Evolutionary conservation across 495 filamentous ascomycete species (phyloP).

Genomic region (Aspergillus conjunctus): DNA sequence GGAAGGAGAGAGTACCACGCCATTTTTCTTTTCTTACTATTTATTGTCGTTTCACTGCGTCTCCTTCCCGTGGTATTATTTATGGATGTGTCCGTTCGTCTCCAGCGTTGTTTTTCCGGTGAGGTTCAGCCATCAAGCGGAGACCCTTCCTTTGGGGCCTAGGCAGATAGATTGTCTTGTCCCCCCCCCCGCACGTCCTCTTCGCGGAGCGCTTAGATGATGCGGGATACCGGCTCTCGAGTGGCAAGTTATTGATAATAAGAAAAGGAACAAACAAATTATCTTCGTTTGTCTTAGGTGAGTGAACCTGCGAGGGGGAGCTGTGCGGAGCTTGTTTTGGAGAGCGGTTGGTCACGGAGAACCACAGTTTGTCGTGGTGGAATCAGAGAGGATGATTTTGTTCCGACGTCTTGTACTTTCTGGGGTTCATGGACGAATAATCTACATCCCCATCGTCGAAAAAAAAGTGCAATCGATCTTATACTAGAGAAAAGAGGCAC

Average conservation of each 20-base stretch:
- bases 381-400: not conserved
- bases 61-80: not conserved
- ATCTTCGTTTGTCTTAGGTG: not conserved
- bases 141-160: not conserved
- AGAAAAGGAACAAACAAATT: too few species aligned
- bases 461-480: not conserved
- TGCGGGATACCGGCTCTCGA: not conserved
- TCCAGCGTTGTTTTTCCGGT: not conserved
- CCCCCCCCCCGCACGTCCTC: not conserved
- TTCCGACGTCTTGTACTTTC: not conserved
- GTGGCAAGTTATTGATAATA: not conserved
- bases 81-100: not conserved
- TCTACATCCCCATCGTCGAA: not conserved
- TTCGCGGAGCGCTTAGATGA: not conserved
- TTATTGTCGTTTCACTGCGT: not conserved
- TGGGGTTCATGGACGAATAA: not conserved
- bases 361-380: not conserved
- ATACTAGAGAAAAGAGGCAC: not conserved
- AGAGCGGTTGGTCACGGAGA: not conserved
- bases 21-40: constrained; percentile 43
- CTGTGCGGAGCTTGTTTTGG: not conserved
- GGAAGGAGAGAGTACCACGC: constrained; percentile 69
- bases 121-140: not conserved
- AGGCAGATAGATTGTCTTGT: not conserved
- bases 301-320: not conserved